phyloP scores from a whole-genome alignment of 73 alveolate species.

The Paramecium biaurelia region DNA sequence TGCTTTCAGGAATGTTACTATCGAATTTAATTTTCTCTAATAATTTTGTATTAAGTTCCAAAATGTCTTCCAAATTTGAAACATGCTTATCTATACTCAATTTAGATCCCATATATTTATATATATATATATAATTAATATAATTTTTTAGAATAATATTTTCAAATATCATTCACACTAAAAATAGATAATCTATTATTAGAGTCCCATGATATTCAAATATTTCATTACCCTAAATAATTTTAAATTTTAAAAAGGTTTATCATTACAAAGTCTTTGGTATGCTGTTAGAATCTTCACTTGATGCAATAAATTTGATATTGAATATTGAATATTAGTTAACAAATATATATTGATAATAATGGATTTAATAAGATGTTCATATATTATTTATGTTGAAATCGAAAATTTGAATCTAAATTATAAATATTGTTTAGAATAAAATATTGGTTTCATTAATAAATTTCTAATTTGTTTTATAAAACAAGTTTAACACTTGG shows the following conservation, averaged over 20 bases:
- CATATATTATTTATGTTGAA: neutral
- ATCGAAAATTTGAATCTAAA: neutral
- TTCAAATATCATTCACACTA: neutral
- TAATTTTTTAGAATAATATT: neutral
- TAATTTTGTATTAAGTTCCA: constrained; percentile 49
- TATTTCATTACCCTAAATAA: neutral
- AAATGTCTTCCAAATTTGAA: constrained; percentile 55
- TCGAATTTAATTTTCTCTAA: constrained; percentile 60
- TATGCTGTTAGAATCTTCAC: neutral
- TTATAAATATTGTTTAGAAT: neutral
- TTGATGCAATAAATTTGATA: too few species aligned
- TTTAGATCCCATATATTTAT: constrained; percentile 58
- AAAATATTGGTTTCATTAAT: neutral
- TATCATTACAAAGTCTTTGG: neutral
- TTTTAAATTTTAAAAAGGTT: neutral
- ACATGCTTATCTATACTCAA: constrained; percentile 57
- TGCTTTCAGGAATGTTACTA: constrained; percentile 60
- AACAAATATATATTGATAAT: too few species aligned
- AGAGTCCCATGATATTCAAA: neutral
- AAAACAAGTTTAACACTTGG: too few species aligned
- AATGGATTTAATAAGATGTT: neutral
- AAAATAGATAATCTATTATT: neutral
- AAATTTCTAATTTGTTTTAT: too few species aligned
- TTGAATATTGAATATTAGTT: neutral
- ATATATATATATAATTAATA: neutral